Base-by-base conservation (phyloP, 139 green algal species). In the Ettlia oleoabundans region DNA sequence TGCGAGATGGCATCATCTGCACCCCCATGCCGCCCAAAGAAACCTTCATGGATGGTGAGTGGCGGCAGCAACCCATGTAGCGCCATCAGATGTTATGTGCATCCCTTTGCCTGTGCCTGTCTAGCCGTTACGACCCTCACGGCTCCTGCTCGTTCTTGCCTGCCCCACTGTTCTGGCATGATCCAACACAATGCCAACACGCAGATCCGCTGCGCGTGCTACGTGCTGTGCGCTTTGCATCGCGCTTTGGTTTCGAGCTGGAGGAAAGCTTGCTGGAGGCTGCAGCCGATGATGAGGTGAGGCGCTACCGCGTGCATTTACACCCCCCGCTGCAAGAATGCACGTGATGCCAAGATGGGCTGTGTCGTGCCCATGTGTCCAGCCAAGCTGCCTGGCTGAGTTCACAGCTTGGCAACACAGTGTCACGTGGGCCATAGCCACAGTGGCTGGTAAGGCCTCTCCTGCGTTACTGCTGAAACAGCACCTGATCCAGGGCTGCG, bases 181-280 rank as follows among this genome's bases (percentile, higher is more conserved):
- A 58, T 58, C 47, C 47, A 15, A 15, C 47, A 58, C 13, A 10
- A 58, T 58, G 15, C 47, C 13, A 58, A 58, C 47, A 8, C 68
- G 67, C 86, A 95, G 95, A 99, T 80, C 96, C 96, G 15, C 88
- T 99, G 83, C 87, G 96, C 7, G 96, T 98, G 86, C 86, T 98
- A 77, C 88, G 95, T 1, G 94, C 95, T 8, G 90, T 98, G 66
- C 92, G 95, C 24, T 98, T 98, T 84, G 93, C 86, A 24, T 92
- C 95, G 1, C 89, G 96, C 72, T 98, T 98, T 82, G 90, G 88
- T 32, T 99, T 99, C 78, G 74, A 88, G 51, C 84, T 98, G 71
- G 94, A 98, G n/a, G 72, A 88, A 18, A 78, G 80, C 4, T 85
- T 99, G n/a, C 41, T 94, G 52, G 78, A 86, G 37, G 94, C 96